A percentile compares a stretch with the other conserved stretches of the same genome.
These are phyloP conservation scores for Oryza officinalis DNA, from an alignment of 176 grass and related monocot species.

Conservation along the genomic window DNA sequence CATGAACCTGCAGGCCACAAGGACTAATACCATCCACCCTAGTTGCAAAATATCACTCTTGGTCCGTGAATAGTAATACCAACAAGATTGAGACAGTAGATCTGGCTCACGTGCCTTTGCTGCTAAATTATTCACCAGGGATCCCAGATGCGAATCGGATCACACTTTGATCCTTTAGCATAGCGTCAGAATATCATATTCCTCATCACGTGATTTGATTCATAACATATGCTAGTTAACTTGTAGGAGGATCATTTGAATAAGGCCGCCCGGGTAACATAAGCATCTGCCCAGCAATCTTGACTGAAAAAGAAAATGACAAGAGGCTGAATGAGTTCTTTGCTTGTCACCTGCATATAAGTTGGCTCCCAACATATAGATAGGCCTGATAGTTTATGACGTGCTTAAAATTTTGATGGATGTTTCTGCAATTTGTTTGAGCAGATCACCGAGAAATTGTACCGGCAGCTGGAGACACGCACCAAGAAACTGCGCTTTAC, in stretches of 20 bases:
- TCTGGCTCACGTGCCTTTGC: background rate
- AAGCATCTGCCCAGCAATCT: too few relatives aligned
- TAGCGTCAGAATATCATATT: background rate
- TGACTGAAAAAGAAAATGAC: too few relatives aligned
- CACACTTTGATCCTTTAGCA: background rate
- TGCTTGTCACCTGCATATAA: too few relatives aligned
- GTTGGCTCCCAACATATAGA: background rate
- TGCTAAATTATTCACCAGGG: background rate
- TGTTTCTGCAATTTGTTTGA: background rate
- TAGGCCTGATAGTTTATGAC: background rate
- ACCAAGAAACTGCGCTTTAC: constrained; percentile 67
- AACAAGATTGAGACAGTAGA: background rate
- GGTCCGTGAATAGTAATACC: background rate
- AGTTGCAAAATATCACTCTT: background rate
- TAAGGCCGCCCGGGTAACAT: too few relatives aligned
- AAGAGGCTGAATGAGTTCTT: too few relatives aligned
- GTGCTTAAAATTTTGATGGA: background rate
- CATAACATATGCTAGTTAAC: background rate
- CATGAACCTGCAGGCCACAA: background rate
- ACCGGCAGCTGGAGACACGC: constrained; percentile 43
- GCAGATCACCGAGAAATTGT: constrained; percentile 74
- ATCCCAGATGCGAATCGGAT: background rate
- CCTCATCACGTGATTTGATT: background rate
- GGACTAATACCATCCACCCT: background rate
- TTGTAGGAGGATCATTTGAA: background rate